These are phyloP conservation scores for Colletotrichum higginsianum DNA, from an alignment of 2,329 filamentous ascomycete genomes.

Conservation along the genomic window DNA sequence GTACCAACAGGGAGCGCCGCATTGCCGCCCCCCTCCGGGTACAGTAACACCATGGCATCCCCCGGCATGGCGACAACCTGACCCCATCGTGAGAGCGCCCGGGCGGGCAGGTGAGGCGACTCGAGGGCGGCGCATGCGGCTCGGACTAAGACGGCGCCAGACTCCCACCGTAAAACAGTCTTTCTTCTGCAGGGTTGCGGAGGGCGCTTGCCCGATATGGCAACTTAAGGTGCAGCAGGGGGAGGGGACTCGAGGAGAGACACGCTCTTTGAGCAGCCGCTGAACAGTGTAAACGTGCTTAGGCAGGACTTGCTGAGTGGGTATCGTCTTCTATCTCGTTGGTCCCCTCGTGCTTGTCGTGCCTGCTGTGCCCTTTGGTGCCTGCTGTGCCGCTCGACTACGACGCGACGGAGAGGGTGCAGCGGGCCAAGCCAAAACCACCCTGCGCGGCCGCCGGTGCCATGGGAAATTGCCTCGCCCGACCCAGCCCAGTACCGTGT, in stretches of 20 bases:
- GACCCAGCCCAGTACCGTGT: background rate
- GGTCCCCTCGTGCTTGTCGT: background rate
- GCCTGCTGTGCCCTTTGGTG: constrained; percentile 12
- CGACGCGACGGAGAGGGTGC: constrained; percentile 6
- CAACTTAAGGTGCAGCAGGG: constrained; percentile 6
- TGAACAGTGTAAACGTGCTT: constrained; percentile 1
- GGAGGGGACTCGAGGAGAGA: background rate
- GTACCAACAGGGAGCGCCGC: constrained; percentile 10
- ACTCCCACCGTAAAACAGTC: constrained; percentile 20
- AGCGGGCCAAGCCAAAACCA: constrained; percentile 10
- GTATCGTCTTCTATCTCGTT: background rate
- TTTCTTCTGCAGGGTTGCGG: constrained; percentile 23
- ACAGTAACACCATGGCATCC: constrained; percentile 14
- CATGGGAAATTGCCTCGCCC: constrained; percentile 36
- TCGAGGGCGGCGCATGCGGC: constrained; percentile 13
- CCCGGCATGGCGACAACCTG: constrained; percentile 24
- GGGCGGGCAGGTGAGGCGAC: constrained; percentile 3
- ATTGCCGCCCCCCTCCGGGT: constrained; percentile 13
- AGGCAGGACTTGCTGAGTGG: constrained; percentile 11
- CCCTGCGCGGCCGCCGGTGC: constrained; percentile 14
- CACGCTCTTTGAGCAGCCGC: constrained; percentile 16
- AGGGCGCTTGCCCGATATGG: constrained; percentile 39
- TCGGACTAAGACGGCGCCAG: background rate
- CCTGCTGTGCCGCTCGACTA: constrained; percentile 32
- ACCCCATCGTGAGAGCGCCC: constrained; percentile 33